Evolutionary conservation across 176 grass and related monocot species (phyloP).

Genomic region (Alopecurus myosuroides): DNA sequence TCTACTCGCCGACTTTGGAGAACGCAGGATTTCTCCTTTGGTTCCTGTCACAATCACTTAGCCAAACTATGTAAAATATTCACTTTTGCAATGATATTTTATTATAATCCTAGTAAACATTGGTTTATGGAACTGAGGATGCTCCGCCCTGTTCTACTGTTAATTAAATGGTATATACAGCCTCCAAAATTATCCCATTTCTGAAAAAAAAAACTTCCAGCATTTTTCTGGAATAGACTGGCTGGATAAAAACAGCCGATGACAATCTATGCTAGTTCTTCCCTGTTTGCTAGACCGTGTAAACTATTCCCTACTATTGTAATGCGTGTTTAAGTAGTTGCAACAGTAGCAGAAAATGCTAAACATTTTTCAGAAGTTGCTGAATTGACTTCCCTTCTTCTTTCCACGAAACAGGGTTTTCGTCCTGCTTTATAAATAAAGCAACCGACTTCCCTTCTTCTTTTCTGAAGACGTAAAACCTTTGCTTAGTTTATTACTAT

Average conservation of each 20-base stretch:
- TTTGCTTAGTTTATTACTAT: neutral
- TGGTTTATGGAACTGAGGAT: neutral
- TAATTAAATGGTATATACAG: neutral
- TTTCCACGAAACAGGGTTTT: too few species aligned
- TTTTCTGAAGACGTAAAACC: neutral
- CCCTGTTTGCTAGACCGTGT: neutral
- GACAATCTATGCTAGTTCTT: neutral
- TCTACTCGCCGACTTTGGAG: conserved; percentile 11
- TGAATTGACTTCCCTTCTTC: neutral
- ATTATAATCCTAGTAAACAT: neutral
- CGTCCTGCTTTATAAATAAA: too few species aligned
- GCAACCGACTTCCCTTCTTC: neutral
- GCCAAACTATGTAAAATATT: neutral
- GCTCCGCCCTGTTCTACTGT: neutral
- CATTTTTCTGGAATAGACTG: neutral
- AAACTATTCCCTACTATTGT: neutral
- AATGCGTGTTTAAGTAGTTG: neutral
- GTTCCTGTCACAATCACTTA: neutral
- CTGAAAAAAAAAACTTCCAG: neutral
- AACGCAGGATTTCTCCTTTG: conserved; percentile 2
- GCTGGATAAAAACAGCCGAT: neutral
- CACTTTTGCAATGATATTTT: neutral
- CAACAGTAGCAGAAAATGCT: neutral
- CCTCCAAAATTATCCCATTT: neutral
- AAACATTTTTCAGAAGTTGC: neutral